Conservation (phyloP, 495 filamentous ascomycete genomes). For the Penicillium alfredii region DNA sequence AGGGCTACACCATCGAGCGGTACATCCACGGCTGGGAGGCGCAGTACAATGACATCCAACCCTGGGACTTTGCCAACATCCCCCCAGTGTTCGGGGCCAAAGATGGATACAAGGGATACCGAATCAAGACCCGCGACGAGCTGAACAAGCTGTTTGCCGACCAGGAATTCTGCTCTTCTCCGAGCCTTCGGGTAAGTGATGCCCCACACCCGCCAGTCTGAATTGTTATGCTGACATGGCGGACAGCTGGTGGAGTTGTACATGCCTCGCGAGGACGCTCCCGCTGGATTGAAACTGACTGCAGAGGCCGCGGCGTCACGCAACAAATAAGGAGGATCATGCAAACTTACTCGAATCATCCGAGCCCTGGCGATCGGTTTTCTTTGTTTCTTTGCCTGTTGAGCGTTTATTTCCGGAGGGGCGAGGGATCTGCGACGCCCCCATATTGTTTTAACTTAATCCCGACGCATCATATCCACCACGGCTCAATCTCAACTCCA, state of each 20-base stretch:
- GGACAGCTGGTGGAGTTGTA: constrained; percentile 78
- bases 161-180: constrained; percentile 51
- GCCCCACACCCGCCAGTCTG: neutral
- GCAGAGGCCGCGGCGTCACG: constrained; percentile 61
- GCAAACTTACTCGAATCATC: too few species aligned
- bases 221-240: constrained; percentile 17
- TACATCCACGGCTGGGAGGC: constrained; percentile 60
- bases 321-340: constrained; percentile 45
- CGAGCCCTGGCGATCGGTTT: too few species aligned
- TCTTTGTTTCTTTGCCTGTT: too few species aligned
- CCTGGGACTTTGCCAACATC: constrained; percentile 67
- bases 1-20: constrained; percentile 54
- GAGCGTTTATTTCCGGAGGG: too few species aligned
- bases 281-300: constrained; percentile 58
- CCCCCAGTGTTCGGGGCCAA: constrained; percentile 63
- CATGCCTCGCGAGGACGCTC: constrained; percentile 77
- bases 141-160: constrained; percentile 62
- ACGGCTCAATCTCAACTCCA: too few species aligned
- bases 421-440: too few species aligned
- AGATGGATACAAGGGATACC: constrained; percentile 55
- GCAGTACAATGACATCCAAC: constrained; percentile 71
- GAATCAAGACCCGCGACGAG: constrained; percentile 65
- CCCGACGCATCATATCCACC: too few species aligned
- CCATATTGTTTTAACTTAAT: too few species aligned
- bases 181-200: constrained; percentile 39